A percentile compares a stretch with the other conserved stretches of the same genome.
Conservation (phyloP, 176 grass and related monocot species). For the Oryza meyeriana region DNA sequence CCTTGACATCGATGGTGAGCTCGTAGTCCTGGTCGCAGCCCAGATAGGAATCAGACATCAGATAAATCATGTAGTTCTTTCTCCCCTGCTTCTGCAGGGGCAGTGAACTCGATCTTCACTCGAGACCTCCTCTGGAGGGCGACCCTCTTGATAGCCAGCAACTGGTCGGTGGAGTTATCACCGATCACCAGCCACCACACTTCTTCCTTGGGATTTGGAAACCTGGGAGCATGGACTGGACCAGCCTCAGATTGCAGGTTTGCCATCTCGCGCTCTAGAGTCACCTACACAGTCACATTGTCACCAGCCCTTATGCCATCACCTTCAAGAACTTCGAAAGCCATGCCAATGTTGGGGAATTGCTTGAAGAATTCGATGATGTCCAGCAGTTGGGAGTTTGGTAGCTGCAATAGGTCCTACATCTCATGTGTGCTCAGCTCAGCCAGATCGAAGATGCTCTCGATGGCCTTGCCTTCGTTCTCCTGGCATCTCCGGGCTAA, state of each 20-base stretch:
- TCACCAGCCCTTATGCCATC: conserved; percentile 56
- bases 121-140: conserved; percentile 61
- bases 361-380: conserved; percentile 71
- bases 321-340: conserved; percentile 66
- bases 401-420: conserved; percentile 65
- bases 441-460: conserved; percentile 86
- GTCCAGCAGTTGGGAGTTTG: conserved; percentile 70
- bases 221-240: conserved; percentile 72
- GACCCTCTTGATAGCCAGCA: conserved; percentile 91
- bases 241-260: conserved; percentile 53
- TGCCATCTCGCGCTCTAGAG: conserved; percentile 66
- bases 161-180: conserved; percentile 56
- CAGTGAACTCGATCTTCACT: conserved; percentile 70
- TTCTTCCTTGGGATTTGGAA: conserved; percentile 85
- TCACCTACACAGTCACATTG: conserved; percentile 76
- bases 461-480: conserved; percentile 58
- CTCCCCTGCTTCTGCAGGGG: conserved; percentile 52
- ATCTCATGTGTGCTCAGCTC: conserved; percentile 73
- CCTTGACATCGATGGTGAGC: conserved; percentile 63
- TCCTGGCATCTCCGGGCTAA: conserved; percentile 78
- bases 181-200: conserved; percentile 84
- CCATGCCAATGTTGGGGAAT: conserved; percentile 90
- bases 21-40: conserved; percentile 93
- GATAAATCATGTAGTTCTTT: conserved; percentile 75
- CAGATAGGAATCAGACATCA: conserved; percentile 90